A percentile compares a stretch with the other conserved stretches of the same genome.
Conservation (phyloP, 148 eudicot genomes). For the Camellia lanceoleosa region DNA sequence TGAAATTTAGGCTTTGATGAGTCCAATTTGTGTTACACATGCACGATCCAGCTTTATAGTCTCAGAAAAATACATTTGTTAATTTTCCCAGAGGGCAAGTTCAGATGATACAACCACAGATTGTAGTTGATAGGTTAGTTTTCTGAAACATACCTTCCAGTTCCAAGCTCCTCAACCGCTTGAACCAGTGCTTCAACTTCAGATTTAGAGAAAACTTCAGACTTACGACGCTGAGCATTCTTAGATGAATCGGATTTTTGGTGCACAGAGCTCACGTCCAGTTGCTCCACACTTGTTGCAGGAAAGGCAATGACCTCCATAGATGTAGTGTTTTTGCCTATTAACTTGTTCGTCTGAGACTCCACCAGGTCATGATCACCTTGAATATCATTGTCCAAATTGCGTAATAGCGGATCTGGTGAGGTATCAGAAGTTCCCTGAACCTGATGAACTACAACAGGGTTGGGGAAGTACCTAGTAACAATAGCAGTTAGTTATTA, state of each 20-base stretch:
- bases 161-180: slow-evolving; percentile 86
- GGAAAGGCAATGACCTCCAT: slow-evolving; percentile 12
- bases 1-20: no score
- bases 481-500: no score
- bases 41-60: no score
- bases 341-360: not conserved
- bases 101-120: not conserved
- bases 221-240: slow-evolving; percentile 55
- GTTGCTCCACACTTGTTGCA: slow-evolving; percentile 37
- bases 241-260: slow-evolving; percentile 51
- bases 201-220: slow-evolving; percentile 52
- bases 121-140: not conserved
- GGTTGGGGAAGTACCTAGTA: no score
- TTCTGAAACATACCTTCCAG: slow-evolving; percentile 55
- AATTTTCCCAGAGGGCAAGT: not conserved
- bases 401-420: no score
- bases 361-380: not conserved
- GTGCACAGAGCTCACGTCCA: slow-evolving; percentile 39
- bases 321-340: slow-evolving; percentile 32
- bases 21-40: no score
- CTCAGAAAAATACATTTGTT: not conserved
- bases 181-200: slow-evolving; percentile 84
- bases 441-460: no score
- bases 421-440: no score
- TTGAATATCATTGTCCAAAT: no score